Percentiles rank a stretch among this genome's conserved stretches.
phyloP scores from a whole-genome alignment of 1,284 basidiomycete genomes.

The Malassezia arunalokei region DNA sequence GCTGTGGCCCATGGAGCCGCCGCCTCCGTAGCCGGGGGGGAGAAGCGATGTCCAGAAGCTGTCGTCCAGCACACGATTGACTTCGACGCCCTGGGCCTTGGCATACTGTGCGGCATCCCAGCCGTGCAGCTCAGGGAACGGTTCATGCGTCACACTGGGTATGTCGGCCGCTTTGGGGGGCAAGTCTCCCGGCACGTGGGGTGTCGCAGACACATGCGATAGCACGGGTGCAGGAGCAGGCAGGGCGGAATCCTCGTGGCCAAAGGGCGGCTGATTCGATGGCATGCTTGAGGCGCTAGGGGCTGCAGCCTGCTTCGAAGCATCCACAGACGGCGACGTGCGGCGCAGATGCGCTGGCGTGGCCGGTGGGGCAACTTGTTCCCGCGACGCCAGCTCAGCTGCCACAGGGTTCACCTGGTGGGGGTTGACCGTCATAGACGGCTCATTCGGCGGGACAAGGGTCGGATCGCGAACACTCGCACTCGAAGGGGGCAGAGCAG shows the following conservation, averaged over 20 bases:
- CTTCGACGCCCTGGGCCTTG: slow-evolving; percentile 17
- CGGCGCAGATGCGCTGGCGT: background rate
- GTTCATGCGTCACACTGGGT: background rate
- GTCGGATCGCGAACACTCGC: background rate
- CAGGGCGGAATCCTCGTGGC: background rate
- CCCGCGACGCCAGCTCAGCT: slow-evolving; percentile 8
- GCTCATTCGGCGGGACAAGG: background rate
- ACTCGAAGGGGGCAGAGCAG: background rate
- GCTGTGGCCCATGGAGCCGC: background rate
- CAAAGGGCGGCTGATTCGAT: background rate
- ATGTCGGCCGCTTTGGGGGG: background rate
- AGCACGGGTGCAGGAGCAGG: background rate
- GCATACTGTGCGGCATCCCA: slow-evolving; percentile 17
- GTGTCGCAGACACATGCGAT: background rate
- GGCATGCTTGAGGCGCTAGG: background rate
- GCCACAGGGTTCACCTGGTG: slow-evolving; percentile 11
- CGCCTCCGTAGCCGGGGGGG: slow-evolving; percentile 14
- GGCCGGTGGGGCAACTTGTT: background rate
- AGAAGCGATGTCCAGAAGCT: slow-evolving; percentile 17
- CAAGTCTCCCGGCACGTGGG: background rate
- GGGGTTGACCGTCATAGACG: slow-evolving; percentile 16
- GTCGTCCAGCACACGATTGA: slow-evolving; percentile 17
- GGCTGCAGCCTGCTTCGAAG: too few species aligned
- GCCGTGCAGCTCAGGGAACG: slow-evolving; percentile 1
- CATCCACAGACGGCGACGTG: too few species aligned